A percentile compares a stretch with the other conserved stretches of the same genome.
These are phyloP conservation scores for Handroanthus guayacan DNA, from an alignment of 257 asterid species.

Conservation along the genomic window DNA sequence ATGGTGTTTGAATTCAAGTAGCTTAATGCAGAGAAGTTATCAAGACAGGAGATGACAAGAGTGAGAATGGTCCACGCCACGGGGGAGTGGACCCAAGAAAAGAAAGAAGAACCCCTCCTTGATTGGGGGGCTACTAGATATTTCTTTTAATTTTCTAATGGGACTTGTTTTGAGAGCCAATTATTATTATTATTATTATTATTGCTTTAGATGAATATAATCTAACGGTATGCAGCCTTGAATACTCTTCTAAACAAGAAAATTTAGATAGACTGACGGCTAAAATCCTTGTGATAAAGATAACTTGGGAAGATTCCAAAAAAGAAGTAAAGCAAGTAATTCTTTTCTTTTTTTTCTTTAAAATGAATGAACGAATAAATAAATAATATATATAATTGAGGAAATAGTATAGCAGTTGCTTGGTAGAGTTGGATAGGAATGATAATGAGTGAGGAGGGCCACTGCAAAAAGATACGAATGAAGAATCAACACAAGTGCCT, in stretches of 20 bases:
- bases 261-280: not conserved
- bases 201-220: not conserved
- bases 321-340: not conserved
- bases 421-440: constrained; percentile 41
- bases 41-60: constrained; percentile 18
- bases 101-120: not conserved
- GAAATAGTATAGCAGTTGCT: constrained; percentile 31
- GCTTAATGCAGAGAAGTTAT: not conserved
- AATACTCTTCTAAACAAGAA: not conserved
- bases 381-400: not conserved
- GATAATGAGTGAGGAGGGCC: constrained; percentile 30
- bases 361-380: not conserved
- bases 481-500: not conserved
- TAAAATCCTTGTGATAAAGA: too few relatives aligned
- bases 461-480: not conserved
- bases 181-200: too few relatives aligned
- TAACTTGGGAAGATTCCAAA: too few relatives aligned
- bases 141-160: constrained; percentile 11
- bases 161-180: not conserved
- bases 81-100: constrained; percentile 7
- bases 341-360: not conserved
- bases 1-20: not conserved
- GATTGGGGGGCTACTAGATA: constrained; percentile 29
- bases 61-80: constrained; percentile 23
- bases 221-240: not conserved